These are phyloP conservation scores for Backusella westeae DNA, from an alignment of 192 early-diverging fungal species.

Conservation along the genomic window DNA sequence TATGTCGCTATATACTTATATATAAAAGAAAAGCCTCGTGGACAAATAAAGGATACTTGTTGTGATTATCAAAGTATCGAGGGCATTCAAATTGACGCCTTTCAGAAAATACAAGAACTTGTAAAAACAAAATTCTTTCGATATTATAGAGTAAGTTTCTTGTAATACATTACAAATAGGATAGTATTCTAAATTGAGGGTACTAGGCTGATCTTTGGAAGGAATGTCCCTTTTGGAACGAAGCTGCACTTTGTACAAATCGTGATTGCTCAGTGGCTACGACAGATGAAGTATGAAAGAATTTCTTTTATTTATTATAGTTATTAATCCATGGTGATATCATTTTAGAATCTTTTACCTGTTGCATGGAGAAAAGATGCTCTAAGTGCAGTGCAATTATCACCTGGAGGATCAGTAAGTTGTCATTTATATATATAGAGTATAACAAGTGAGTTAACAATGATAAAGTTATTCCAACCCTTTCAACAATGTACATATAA, in stretches of 20 bases:
- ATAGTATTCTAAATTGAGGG: neutral
- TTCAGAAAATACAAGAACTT: slow-evolving; percentile 68
- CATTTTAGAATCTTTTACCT: slow-evolving; percentile 42
- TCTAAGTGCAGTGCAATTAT: slow-evolving; percentile 72
- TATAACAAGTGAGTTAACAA: neutral
- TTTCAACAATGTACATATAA: slow-evolving; percentile 59
- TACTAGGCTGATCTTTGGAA: slow-evolving; percentile 78
- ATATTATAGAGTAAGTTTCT: slow-evolving; percentile 74
- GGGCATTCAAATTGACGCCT: slow-evolving; percentile 70
- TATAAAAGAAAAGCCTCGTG: slow-evolving; percentile 40
- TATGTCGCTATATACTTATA: too few relatives aligned
- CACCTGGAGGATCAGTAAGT: slow-evolving; percentile 52
- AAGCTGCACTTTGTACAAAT: slow-evolving; percentile 78
- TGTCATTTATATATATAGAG: neutral
- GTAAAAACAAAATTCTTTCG: slow-evolving; percentile 86
- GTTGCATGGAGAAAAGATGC: slow-evolving; percentile 51
- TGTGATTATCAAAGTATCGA: slow-evolving; percentile 77
- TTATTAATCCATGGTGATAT: neutral
- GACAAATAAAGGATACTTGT: slow-evolving; percentile 58
- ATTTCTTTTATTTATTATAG: slow-evolving; percentile 30
- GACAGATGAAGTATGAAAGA: slow-evolving; percentile 59
- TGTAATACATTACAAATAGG: neutral
- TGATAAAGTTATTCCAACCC: slow-evolving; percentile 41
- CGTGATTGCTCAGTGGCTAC: slow-evolving; percentile 82
- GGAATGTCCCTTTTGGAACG: slow-evolving; percentile 89